phyloP scores from a whole-genome alignment of 805 yeast genomes.

The Candida dajiaensis region DNA sequence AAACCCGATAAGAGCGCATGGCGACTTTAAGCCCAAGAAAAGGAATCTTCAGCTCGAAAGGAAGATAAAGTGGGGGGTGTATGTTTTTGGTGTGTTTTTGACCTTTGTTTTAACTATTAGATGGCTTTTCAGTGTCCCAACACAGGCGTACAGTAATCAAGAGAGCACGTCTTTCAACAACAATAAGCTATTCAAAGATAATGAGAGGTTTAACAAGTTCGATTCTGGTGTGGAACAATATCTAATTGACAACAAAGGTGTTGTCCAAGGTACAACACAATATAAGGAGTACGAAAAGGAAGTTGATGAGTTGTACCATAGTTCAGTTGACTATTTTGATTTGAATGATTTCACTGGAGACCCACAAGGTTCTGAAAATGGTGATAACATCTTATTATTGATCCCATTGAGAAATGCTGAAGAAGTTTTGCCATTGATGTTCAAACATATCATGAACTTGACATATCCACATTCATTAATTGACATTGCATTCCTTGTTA shows the following conservation, averaged over 20 bases:
- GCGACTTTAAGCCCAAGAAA: constrained; percentile 23
- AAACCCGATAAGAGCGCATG: constrained; percentile 22
- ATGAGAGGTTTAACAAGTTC: constrained; percentile 26
- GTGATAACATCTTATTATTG: constrained; percentile 62
- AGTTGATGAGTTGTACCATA: constrained; percentile 34
- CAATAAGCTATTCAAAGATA: constrained; percentile 28
- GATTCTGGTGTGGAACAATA: constrained; percentile 34
- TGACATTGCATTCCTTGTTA: constrained; percentile 74
- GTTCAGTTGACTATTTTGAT: constrained; percentile 57
- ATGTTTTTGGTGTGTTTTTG: background rate
- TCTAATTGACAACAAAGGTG: constrained; percentile 29
- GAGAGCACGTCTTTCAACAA: constrained; percentile 16
- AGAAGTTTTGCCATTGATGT: constrained; percentile 72
- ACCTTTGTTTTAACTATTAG: background rate
- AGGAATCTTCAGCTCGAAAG: background rate
- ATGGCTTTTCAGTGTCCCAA: background rate
- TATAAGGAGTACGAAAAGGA: constrained; percentile 23
- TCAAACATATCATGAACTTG: constrained; percentile 78
- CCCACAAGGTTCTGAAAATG: constrained; percentile 39
- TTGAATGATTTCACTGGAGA: constrained; percentile 51
- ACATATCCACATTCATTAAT: constrained; percentile 78
- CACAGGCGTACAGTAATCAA: constrained; percentile 7
- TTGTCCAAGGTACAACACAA: constrained; percentile 23
- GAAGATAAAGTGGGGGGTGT: background rate
- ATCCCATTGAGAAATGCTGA: constrained; percentile 80